These are phyloP conservation scores for Colletotrichum tanaceti DNA, from an alignment of 2,329 filamentous ascomycete genomes.

Conservation along the genomic window DNA sequence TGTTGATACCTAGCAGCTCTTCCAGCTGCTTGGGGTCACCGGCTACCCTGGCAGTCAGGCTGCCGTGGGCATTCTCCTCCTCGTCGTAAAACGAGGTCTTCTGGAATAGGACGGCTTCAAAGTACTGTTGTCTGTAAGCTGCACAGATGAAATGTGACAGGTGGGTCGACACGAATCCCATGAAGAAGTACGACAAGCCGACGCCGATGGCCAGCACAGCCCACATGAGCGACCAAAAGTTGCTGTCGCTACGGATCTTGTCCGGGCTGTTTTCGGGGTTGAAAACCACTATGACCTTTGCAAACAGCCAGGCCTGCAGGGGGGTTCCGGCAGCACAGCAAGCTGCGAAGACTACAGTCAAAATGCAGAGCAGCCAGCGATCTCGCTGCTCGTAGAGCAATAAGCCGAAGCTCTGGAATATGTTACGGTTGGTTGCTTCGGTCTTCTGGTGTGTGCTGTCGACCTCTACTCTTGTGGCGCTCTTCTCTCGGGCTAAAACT, in stretches of 20 bases:
- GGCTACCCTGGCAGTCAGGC: slow-evolving; percentile 67
- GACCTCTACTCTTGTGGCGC: slow-evolving; percentile 53
- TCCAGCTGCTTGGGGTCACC: slow-evolving; percentile 70
- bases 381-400: slow-evolving; percentile 67
- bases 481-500: slow-evolving; percentile 59
- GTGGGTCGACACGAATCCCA: slow-evolving; percentile 58
- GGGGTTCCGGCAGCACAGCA: slow-evolving; percentile 59
- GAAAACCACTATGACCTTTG: slow-evolving; percentile 64
- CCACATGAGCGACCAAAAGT: slow-evolving; percentile 77
- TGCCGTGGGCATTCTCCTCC: slow-evolving; percentile 69
- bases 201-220: slow-evolving; percentile 65
- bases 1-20: slow-evolving; percentile 71
- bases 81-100: slow-evolving; percentile 71
- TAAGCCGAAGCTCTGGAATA: slow-evolving; percentile 65
- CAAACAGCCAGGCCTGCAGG: slow-evolving; percentile 67
- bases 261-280: slow-evolving; percentile 47
- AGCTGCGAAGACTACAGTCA: slow-evolving; percentile 62
- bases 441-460: slow-evolving; percentile 46
- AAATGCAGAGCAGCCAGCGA: slow-evolving; percentile 61
- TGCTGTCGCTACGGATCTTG: slow-evolving; percentile 55
- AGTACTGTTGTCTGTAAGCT: slow-evolving; percentile 70
- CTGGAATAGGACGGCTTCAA: slow-evolving; percentile 69
- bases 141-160: slow-evolving; percentile 63
- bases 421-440: slow-evolving; percentile 54
- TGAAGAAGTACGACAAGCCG: slow-evolving; percentile 64